These are phyloP conservation scores for Boletus speciosus DNA, from an alignment of 768 basidiomycete genomes.

Conservation along the genomic window DNA sequence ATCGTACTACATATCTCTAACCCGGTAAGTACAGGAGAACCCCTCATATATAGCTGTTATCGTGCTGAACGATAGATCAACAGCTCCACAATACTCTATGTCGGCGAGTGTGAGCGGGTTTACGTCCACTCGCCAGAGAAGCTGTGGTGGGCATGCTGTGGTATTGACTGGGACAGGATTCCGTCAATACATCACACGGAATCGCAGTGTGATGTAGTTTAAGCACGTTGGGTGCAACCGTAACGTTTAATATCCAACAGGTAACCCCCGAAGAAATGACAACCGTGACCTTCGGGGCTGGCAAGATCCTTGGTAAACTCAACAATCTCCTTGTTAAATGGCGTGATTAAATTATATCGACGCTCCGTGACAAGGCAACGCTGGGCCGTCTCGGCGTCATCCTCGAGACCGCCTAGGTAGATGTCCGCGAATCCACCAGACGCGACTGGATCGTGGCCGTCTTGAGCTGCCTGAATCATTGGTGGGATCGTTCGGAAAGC, in stretches of 20 bases:
- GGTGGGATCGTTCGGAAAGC: too few species aligned
- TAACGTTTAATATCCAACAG: not conserved
- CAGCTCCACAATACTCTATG: not conserved
- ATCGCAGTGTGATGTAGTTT: not conserved
- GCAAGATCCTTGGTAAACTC: conserved; percentile 1
- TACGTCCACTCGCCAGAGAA: not conserved
- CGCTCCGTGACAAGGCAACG: too few species aligned
- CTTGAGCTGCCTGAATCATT: too few species aligned
- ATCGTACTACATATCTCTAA: not conserved
- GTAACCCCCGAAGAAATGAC: not conserved
- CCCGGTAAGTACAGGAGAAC: not conserved
- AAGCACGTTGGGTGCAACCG: not conserved
- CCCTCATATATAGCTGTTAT: not conserved
- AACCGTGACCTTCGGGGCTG: not conserved
- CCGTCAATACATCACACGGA: not conserved
- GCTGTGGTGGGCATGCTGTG: not conserved
- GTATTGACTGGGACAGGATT: not conserved
- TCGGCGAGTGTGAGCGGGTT: not conserved
- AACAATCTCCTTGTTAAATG: conserved; percentile 28
- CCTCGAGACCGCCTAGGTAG: too few species aligned
- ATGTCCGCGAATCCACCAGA: too few species aligned
- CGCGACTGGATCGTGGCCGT: too few species aligned
- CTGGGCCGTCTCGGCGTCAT: too few species aligned
- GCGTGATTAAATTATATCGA: conserved; percentile 7
- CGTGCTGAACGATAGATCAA: not conserved